Evolutionary conservation across 2,329 filamentous ascomycete species (phyloP), one percentile per base, ranked within the genome.

Genomic region (Fusarium annulatum): DNA sequence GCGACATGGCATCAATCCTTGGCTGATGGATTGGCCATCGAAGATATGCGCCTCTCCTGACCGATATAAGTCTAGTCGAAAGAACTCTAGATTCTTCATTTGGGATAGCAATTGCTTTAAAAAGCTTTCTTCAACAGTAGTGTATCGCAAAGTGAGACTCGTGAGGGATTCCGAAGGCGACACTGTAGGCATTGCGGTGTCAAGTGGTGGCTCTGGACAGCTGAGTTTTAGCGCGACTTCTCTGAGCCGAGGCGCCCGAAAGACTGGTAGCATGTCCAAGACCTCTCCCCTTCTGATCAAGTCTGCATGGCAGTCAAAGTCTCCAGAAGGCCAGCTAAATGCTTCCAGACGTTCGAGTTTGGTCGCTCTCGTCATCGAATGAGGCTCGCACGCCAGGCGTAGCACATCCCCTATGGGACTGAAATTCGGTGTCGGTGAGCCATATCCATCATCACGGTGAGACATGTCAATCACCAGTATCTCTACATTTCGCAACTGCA

Each of bases 321-420:
- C 43, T 21, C 18, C 12, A 5, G 43, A 21, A 0, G 43, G 43
- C 43, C 43, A 46, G 8, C 18, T 15, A 2, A 46, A 46, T 10
- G 1, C 0, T 46, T 28, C 0, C 3, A 46, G 43, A 1, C 43
- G 43, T 28, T 21, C 18, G 1, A 46, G 19, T 10, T 3, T 26
- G 8, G 18, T 46, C 23, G 18, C 43, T 6, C 23, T 6, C 18
- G 5, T 28, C 5, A 21, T 46, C 18, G 23, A 46, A 46, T 28
- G 23, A 46, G 26, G 18, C 8, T 46, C 9, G 3, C 43, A 28
- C 2, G 18, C 12, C 3, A 28, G 23, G 0, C 23, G 43, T 46
- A 46, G 26, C 26, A 28, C 43, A 28, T 28, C 26, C 3, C 43
- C 43, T 9, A 46, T 21, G 18, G 43, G 43, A 21, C 43, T 46